Base-by-base conservation (phyloP, 768 basidiomycete species). In the Mycena galericulata region DNA sequence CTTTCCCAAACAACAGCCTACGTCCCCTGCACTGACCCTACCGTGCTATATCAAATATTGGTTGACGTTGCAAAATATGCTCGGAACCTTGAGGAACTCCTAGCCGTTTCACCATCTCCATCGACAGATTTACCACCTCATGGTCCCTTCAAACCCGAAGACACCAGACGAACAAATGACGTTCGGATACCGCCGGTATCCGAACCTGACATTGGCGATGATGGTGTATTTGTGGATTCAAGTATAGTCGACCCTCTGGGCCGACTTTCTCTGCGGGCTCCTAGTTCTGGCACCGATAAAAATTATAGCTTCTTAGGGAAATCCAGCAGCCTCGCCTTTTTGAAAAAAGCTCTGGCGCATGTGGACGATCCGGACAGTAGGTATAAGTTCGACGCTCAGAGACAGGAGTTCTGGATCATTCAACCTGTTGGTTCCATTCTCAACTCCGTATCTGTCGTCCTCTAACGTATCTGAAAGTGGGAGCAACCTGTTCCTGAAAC, bases 391-490 rank as follows among this genome's bases (percentile, higher is more conserved):
- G 57, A 62, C 10, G 41, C 62, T 5, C 69, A 64, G n/a, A 62
- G 71, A 30, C 46, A 67, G 32, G 72, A 73, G 27, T 76, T 72
- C 45, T 74, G 72, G 75, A 50, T 36, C 11, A 2, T 29, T 49
- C 45, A 62, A 4, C 56, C 55, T 26, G 72, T 60, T 41, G 62
- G 60, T 54, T 65, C 11, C 14, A 30, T 3, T 51, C 43, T 27
- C 15, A 38, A 22, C 12, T 34, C 49, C 22, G 49, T 34, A 55
- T 34, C 1, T 36, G 24, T 40, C 41, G 1, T 26, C 14, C n/a
- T 46, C 51, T 41, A 54, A 73, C 41, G 1, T 59, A 43, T 3
- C 34, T 47, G 11, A 24, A 49, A 85, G 85, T 84, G 84, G 83
- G n/a, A 77, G 34, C 15, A 46, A 26, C 73, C 40, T 68, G 74